Conservation (phyloP, 257 asterid genomes). For the Solanum lignicaule region DNA sequence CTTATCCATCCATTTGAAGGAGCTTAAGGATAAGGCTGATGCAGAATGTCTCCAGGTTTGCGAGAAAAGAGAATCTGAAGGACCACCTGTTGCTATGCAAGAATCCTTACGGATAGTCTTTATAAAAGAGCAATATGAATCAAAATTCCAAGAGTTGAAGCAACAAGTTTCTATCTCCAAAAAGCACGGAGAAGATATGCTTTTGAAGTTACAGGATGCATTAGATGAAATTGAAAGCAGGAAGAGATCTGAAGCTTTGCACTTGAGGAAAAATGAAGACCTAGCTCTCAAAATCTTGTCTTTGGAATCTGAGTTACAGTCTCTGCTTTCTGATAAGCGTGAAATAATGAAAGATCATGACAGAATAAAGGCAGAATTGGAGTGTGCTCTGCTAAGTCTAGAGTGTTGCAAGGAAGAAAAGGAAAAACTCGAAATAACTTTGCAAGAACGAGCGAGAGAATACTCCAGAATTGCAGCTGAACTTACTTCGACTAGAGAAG, state of each 20-base stretch:
- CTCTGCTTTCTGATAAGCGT: constrained; percentile 59
- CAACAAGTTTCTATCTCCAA: constrained; percentile 70
- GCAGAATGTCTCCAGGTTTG: constrained; percentile 44
- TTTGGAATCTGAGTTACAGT: constrained; percentile 57
- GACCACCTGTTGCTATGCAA: constrained; percentile 38
- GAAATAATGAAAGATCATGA: constrained; percentile 63
- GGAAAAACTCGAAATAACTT: constrained; percentile 50
- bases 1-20: constrained; percentile 68
- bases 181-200: constrained; percentile 94
- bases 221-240: constrained; percentile 76
- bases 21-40: constrained; percentile 77
- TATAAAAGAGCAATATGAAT: constrained; percentile 84
- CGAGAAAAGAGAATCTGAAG: constrained; percentile 61
- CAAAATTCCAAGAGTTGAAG: constrained; percentile 67
- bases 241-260: constrained; percentile 79
- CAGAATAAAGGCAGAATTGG: constrained; percentile 68
- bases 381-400: constrained; percentile 75
- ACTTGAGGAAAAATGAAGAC: constrained; percentile 65
- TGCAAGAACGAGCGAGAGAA: constrained; percentile 46
- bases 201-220: constrained; percentile 80
- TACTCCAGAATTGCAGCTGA: constrained; percentile 40
- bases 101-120: constrained; percentile 88
- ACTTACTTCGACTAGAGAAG: constrained; percentile 37
- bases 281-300: constrained; percentile 49
- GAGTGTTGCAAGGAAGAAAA: constrained; percentile 99